Evolutionary conservation across 306 rosid genomes (phyloP).

Genomic region (Dryas octopetala): DNA sequence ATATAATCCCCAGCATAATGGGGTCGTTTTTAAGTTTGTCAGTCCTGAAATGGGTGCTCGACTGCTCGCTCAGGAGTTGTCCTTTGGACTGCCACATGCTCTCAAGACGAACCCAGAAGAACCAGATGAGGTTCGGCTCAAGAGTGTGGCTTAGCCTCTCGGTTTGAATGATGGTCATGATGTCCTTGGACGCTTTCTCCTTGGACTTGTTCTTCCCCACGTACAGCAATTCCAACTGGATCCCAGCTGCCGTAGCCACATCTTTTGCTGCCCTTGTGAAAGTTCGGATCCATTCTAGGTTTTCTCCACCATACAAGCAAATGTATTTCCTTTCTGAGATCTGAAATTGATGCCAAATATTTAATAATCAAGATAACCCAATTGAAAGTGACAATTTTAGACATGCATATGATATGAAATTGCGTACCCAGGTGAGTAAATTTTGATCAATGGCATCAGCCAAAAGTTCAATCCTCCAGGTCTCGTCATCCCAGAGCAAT

Average conservation of each 20-base stretch:
- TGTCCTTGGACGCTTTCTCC: constrained; percentile 31
- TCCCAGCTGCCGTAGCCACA: constrained; percentile 29
- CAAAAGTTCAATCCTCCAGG: constrained; percentile 57
- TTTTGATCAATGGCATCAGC: constrained; percentile 41
- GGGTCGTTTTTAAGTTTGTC: constrained; percentile 17
- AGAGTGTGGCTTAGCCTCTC: constrained; percentile 42
- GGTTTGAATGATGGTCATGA: neutral
- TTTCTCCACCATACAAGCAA: constrained; percentile 71
- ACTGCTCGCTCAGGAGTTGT: constrained; percentile 1
- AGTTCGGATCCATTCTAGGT: constrained; percentile 55
- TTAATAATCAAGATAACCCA: neutral
- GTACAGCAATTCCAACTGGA: constrained; percentile 53
- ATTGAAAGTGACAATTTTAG: neutral
- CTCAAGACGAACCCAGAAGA: constrained; percentile 56
- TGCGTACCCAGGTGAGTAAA: constrained; percentile 44
- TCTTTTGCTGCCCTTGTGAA: constrained; percentile 34
- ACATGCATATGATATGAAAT: neutral
- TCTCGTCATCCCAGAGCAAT: constrained; percentile 53
- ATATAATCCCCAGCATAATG: constrained; percentile 32
- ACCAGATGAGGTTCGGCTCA: constrained; percentile 50
- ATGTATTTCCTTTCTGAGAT: constrained; percentile 18
- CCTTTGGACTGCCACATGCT: constrained; percentile 32
- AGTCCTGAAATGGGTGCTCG: neutral
- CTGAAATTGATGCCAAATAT: neutral
- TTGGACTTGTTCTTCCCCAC: constrained; percentile 58